Conservation (phyloP, 192 early-diverging fungal genomes). For the Coemansia sp. region DNA sequence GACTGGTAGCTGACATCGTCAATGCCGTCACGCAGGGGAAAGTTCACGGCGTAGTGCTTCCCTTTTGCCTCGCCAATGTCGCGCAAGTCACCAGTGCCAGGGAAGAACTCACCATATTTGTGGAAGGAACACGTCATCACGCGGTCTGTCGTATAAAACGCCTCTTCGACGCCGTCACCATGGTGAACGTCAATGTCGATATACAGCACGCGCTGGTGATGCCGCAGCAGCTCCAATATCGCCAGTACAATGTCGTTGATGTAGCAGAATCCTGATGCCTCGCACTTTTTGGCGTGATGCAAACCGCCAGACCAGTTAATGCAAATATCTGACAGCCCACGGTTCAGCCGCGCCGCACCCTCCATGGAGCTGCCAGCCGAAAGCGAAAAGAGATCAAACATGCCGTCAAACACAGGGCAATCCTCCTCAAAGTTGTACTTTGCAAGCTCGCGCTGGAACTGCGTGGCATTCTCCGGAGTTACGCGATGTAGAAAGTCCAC, state of each 20-base stretch:
- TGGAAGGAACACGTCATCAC: constrained; percentile 99
- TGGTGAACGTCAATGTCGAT: constrained; percentile 99
- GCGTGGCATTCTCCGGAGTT: constrained; percentile 72
- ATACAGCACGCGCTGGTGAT: constrained; percentile 89
- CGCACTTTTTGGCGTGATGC: constrained; percentile 97
- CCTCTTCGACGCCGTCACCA: constrained; percentile 98
- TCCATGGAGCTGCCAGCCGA: constrained; percentile 94
- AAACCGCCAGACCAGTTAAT: constrained; percentile 97
- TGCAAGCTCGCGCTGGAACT: constrained; percentile 60
- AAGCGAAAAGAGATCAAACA: constrained; percentile 91
- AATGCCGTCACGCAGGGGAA: constrained; percentile 91
- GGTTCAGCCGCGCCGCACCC: constrained; percentile 83
- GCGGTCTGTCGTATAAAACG: constrained; percentile 98
- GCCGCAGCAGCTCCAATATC: constrained; percentile 84
- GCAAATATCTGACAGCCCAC: constrained; percentile 85
- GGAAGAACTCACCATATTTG: constrained; percentile 98
- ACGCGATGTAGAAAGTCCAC: constrained; percentile 86
- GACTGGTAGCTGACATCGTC: constrained; percentile 88
- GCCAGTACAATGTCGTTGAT: constrained; percentile 97
- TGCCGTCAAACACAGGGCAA: constrained; percentile 96
- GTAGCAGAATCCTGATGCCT: constrained; percentile 97
- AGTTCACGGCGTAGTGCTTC: constrained; percentile 91
- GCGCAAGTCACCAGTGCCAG: constrained; percentile 93
- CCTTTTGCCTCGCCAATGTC: constrained; percentile 91
- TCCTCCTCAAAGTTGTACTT: constrained; percentile 92